These are phyloP conservation scores for Tausonia pullulans DNA, from an alignment of 1,284 basidiomycete species.

Conservation along the genomic window DNA sequence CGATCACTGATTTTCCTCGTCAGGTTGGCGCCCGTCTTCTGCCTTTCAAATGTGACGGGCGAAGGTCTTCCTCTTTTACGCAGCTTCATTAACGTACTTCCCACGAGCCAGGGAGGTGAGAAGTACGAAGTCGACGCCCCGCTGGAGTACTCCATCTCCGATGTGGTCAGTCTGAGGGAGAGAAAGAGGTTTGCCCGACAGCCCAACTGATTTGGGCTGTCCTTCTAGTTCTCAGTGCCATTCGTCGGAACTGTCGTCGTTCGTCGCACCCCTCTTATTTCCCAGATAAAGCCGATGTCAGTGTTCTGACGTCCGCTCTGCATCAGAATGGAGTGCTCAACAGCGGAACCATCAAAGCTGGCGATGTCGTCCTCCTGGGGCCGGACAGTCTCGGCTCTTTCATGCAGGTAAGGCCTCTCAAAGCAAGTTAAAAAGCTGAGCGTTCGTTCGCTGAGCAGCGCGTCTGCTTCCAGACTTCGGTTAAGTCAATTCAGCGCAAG, in stretches of 20 bases:
- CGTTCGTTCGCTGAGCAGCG: no score
- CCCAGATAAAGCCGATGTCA: not conserved
- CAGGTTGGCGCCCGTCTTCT: not conserved
- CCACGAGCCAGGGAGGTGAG: conserved; percentile 66
- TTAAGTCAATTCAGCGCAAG: conserved; percentile 93
- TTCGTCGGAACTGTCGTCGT: conserved; percentile 86
- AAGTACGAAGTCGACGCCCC: conserved; percentile 76
- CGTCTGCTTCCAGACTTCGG: conserved; percentile 35
- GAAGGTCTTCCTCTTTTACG: conserved; percentile 65
- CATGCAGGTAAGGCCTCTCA: conserved; percentile 32
- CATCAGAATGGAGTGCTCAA: conserved; percentile 67
- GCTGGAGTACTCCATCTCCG: conserved; percentile 54
- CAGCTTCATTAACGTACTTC: conserved; percentile 73
- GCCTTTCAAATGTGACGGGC: conserved; percentile 37
- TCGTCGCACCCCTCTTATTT: conserved; percentile 14
- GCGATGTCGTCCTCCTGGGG: conserved; percentile 74
- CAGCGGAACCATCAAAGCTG: conserved; percentile 60
- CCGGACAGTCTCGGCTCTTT: conserved; percentile 91
- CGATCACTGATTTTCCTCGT: not conserved
- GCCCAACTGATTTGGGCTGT: conserved; percentile 15
- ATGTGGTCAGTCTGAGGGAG: conserved; percentile 33
- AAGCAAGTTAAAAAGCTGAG: no score
- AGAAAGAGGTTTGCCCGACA: not conserved
- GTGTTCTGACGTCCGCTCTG: not conserved
- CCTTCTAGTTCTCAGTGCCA: conserved; percentile 55